A percentile compares a stretch with the other conserved stretches of the same genome.
Evolutionary conservation across 805 yeast genomes (phyloP).

Genomic region (Lipomyces lipofer): DNA sequence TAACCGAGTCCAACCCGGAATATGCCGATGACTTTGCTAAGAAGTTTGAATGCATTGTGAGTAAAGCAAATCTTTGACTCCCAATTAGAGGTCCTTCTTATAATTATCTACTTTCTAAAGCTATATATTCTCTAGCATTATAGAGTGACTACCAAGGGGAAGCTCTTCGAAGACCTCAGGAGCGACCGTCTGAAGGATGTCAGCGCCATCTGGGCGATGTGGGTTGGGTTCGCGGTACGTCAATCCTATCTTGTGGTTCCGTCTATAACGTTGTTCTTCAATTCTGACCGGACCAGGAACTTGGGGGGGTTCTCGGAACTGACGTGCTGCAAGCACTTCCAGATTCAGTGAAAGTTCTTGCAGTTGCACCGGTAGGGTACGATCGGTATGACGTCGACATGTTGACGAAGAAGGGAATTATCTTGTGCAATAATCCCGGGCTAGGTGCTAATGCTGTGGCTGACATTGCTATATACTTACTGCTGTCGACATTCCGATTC

Average conservation of each 20-base stretch:
- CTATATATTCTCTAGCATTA: background rate
- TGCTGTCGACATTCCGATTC: constrained; percentile 55
- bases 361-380: constrained; percentile 50
- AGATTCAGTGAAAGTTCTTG: constrained; percentile 3
- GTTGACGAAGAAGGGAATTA: constrained; percentile 46
- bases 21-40: constrained; percentile 1
- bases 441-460: constrained; percentile 60
- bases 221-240: constrained; percentile 11
- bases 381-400: constrained; percentile 52
- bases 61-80: background rate
- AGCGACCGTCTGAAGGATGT: background rate
- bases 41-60: constrained; percentile 17
- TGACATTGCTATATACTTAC: constrained; percentile 53
- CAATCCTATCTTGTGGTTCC: too few relatives aligned
- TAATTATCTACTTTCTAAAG: too few relatives aligned
- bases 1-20: background rate
- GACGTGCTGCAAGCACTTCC: background rate
- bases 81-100: background rate
- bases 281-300: background rate
- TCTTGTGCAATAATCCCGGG: constrained; percentile 54
- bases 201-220: constrained; percentile 17
- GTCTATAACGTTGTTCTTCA: background rate
- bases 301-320: background rate
- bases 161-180: background rate
- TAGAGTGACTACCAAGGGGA: background rate